A percentile compares a stretch with the other conserved stretches of the same genome.
These are phyloP conservation scores for Prunus armeniaca DNA, from an alignment of 306 rosid species.

Conservation along the genomic window DNA sequence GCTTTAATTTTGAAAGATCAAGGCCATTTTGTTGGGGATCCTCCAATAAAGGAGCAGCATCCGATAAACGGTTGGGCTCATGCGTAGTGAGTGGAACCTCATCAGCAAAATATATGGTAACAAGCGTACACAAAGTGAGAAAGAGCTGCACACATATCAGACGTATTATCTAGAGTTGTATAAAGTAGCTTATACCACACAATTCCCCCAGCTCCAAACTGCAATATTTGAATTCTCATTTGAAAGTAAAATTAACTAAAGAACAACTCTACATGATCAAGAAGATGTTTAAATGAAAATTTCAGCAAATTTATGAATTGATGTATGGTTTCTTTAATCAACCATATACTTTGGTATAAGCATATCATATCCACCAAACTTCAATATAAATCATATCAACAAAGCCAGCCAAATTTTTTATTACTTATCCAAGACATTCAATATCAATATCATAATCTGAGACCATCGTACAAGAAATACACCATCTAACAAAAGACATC, in stretches of 20 bases:
- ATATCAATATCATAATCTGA: not conserved
- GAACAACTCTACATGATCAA: not conserved
- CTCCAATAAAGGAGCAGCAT: conserved; percentile 84
- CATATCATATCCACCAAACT: not conserved
- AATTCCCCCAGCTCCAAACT: not conserved
- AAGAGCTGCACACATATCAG: conserved; percentile 62
- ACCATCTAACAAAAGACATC: not conserved
- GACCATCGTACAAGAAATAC: not conserved
- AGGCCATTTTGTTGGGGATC: conserved; percentile 52
- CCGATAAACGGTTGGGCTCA: conserved; percentile 50
- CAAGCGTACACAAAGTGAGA: conserved; percentile 74
- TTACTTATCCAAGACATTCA: not conserved
- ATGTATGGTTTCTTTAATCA: not conserved
- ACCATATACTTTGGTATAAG: not conserved
- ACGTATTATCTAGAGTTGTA: conserved; percentile 20
- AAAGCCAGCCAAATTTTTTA: not conserved
- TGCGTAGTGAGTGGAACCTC: conserved; percentile 74
- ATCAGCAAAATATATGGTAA: conserved; percentile 85
- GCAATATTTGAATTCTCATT: not conserved
- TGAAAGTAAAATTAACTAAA: not conserved
- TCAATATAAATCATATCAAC: not conserved
- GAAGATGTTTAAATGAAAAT: not conserved
- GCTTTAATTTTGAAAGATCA: conserved; percentile 44
- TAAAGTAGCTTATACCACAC: not conserved
- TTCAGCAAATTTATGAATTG: not conserved